Percentiles rank a stretch among this genome's conserved stretches.
Conservation (phyloP, 192 early-diverging fungal species). For the Gaertneriomyces semiglobifer region DNA sequence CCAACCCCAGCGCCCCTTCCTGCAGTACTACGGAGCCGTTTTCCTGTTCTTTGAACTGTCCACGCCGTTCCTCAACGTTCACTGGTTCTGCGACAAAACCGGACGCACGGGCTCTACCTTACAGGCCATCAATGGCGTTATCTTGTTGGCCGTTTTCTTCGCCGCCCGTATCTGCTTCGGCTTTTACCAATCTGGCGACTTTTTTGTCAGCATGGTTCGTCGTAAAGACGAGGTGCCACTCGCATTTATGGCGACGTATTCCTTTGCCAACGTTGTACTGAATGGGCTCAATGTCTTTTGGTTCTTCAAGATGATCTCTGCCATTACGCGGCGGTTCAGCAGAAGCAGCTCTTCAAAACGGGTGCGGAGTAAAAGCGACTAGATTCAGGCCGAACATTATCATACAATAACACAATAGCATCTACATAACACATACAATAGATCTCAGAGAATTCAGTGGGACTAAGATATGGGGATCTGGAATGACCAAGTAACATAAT, state of each 20-base stretch:
- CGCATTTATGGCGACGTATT: conserved; percentile 45
- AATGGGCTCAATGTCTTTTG: conserved; percentile 64
- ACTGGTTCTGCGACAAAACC: conserved; percentile 92
- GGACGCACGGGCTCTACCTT: conserved; percentile 72
- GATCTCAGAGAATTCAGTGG: too few relatives aligned
- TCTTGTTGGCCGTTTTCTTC: conserved; percentile 74
- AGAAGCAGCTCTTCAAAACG: too few relatives aligned
- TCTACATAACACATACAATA: too few relatives aligned
- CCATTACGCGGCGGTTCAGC: conserved; percentile 32
- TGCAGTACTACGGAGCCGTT: conserved; percentile 80
- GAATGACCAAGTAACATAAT: too few relatives aligned
- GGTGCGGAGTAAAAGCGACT: too few relatives aligned
- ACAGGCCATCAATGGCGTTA: conserved; percentile 81
- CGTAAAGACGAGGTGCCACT: conserved; percentile 29
- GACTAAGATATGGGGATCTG: too few relatives aligned
- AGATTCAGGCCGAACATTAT: too few relatives aligned
- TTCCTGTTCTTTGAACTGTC: conserved; percentile 91
- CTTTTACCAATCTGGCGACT: conserved; percentile 67
- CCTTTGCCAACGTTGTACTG: conserved; percentile 54
- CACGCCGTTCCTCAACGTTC: conserved; percentile 86
- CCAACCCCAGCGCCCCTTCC: conserved; percentile 63
- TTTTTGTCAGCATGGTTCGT: conserved; percentile 33
- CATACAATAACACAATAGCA: too few relatives aligned
- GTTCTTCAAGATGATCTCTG: conserved; percentile 45
- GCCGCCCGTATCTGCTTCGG: conserved; percentile 73